Evolutionary conservation across 2,329 filamentous ascomycete species (phyloP), one percentile per base, ranked within the genome.

Genomic region (Epichloe festucae): DNA sequence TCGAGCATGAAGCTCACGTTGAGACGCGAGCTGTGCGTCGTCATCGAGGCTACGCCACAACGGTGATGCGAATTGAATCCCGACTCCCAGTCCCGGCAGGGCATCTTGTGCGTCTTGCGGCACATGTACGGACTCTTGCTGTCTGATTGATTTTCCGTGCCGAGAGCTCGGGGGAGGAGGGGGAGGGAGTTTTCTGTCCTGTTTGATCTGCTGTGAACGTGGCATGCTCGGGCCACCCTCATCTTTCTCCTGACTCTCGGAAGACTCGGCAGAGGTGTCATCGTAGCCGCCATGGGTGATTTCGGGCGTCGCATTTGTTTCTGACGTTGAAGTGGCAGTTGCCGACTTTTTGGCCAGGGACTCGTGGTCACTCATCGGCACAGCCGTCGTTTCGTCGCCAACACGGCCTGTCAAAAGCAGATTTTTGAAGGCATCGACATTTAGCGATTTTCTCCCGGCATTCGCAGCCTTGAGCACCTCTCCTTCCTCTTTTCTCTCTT

Each of bases 341-440:
- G 36, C n/a, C 34, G 49, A 36, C 14, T 23, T 21, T 7, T 39
- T 36, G 17, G 34, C 34, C 5, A 14, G 11, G 5, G 45, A 36
- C 3, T 46, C 48, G 23, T 46, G 39, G 6, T 21, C 14, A 11
- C n/a, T 21, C 14, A 41, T 46, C 8, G 31, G n/a, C n/a, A 35
- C n/a, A 17, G 48, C 36, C 4, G 49, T 17, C 3, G 41, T 35
- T 31, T 53, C 56, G 41, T 56, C 54, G 42, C 68, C 75, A 38
- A 77, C 63, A 59, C 81, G 79, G 19, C 87, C 87, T 0, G 86
- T 93, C 69, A 93, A 73, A 46, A 93, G 74, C 54, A 93, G 68
- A 53, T 83, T 77, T 61, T 82, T 83, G 68, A 93, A 93, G 7
- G 86, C 82, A 62, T 88, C 81, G 1, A 91, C 87, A 62, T 93